Evolutionary conservation across 495 filamentous ascomycete genomes (phyloP).

Genomic region (Penicillium silybi): DNA sequence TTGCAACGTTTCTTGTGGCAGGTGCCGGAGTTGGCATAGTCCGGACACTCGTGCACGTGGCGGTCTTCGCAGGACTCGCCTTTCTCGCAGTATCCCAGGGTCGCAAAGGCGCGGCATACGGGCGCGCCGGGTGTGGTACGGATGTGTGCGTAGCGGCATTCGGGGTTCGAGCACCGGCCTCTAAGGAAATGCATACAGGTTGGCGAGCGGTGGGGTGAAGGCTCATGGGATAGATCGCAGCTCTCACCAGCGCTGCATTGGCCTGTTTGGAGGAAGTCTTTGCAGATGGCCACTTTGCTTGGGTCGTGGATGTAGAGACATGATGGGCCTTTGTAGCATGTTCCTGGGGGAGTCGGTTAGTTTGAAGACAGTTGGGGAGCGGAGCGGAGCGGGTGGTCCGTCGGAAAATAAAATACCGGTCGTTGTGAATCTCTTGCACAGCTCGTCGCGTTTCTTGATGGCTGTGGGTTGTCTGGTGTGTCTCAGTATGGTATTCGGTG

Average conservation of each 20-base stretch:
- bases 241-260: conserved; percentile 72
- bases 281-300: conserved; percentile 87
- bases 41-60: conserved; percentile 87
- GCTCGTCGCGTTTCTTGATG: conserved; percentile 68
- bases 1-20: conserved; percentile 83
- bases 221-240: conserved; percentile 92
- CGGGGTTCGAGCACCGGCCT: conserved; percentile 82
- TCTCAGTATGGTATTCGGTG: conserved; percentile 17
- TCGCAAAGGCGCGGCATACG: conserved; percentile 81
- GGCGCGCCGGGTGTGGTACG: conserved; percentile 74
- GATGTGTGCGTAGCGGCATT: conserved; percentile 88
- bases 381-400: conserved; percentile 12
- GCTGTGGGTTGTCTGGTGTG: conserved; percentile 38
- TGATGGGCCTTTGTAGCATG: conserved; percentile 70
- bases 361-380: conserved; percentile 8
- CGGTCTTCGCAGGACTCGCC: conserved; percentile 74
- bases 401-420: conserved; percentile 65
- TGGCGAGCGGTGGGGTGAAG: conserved; percentile 79
- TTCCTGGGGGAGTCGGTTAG: conserved; percentile 53
- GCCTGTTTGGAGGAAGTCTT: conserved; percentile 75
- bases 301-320: conserved; percentile 86
- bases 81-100: conserved; percentile 85
- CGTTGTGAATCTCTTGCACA: conserved; percentile 84
- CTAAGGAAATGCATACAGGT: conserved; percentile 86
- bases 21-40: conserved; percentile 84